These are phyloP conservation scores for Magnaporthiopsis rhizophila DNA, from an alignment of 2,329 filamentous ascomycete species.

Conservation along the genomic window DNA sequence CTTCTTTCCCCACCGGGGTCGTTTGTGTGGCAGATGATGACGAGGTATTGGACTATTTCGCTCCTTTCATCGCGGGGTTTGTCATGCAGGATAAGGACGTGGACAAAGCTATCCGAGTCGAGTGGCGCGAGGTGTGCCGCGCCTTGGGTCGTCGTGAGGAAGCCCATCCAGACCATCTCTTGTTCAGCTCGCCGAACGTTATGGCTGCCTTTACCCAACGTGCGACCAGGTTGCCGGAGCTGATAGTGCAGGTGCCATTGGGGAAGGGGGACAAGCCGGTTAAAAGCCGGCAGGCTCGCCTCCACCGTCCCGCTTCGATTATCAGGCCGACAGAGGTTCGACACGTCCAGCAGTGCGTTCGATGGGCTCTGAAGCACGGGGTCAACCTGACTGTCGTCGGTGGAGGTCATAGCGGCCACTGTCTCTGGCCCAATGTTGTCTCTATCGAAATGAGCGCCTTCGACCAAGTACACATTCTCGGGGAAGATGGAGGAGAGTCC, in stretches of 20 bases:
- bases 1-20: conserved; percentile 36
- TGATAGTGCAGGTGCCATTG: conserved; percentile 33
- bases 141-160: conserved; percentile 31
- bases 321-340: conserved; percentile 35
- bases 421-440: conserved; percentile 42
- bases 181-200: conserved; percentile 39
- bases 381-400: conserved; percentile 42
- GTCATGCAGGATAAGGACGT: conserved; percentile 15
- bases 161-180: conserved; percentile 27
- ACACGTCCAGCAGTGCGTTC: conserved; percentile 47
- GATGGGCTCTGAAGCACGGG: conserved; percentile 43
- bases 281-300: conserved; percentile 44
- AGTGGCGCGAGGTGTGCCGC: conserved; percentile 48
- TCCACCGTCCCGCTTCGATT: conserved; percentile 33
- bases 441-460: conserved; percentile 53
- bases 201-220: conserved; percentile 43
- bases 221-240: conserved; percentile 33
- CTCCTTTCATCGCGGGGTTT: conserved; percentile 43
- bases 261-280: conserved; percentile 22
- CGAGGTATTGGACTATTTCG: conserved; percentile 39
- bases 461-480: conserved; percentile 36
- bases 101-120: conserved; percentile 22
- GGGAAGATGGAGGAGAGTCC: conserved; percentile 10
- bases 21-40: conserved; percentile 37
- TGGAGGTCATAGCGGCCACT: conserved; percentile 54